Percentiles rank a stretch among this genome's conserved stretches.
These are phyloP conservation scores for Metschnikowia vanudenii DNA, from an alignment of 805 yeast species.

Conservation along the genomic window DNA sequence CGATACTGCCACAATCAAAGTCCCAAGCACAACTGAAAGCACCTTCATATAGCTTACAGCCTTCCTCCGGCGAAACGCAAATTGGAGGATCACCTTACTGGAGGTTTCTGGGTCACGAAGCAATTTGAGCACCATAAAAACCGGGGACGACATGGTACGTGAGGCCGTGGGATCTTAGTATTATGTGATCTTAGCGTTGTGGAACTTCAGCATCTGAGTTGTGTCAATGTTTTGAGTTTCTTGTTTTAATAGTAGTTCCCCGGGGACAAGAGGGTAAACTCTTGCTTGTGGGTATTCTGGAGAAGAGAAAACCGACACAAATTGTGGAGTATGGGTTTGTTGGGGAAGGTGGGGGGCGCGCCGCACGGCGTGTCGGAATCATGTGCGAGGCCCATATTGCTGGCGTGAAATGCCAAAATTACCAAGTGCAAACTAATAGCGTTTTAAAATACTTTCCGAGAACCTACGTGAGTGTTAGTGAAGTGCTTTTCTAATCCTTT, in stretches of 20 bases:
- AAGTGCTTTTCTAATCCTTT: neutral
- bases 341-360: conserved; percentile 3
- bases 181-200: no score
- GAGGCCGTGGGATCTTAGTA: no score
- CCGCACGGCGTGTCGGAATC: conserved; percentile 1
- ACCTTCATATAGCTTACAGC: conserved; percentile 36
- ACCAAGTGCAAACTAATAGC: no score
- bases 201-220: no score
- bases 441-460: no score
- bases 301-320: no score
- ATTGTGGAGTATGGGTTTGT: neutral
- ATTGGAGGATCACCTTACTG: conserved; percentile 36
- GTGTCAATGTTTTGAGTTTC: neutral
- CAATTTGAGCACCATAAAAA: conserved; percentile 26
- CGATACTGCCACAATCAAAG: conserved; percentile 36
- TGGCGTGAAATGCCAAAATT: no score
- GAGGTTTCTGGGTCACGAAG: conserved; percentile 41
- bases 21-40: conserved; percentile 32
- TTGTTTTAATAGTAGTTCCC: no score
- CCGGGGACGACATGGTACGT: conserved; percentile 10
- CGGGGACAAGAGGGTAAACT: no score
- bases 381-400: neutral
- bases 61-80: conserved; percentile 35
- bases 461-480: no score
- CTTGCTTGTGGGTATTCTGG: no score